A percentile compares a stretch with the other conserved stretches of the same genome.
Conservation (phyloP, 352 stramenopile genomes). For the Albugo laibachii region DNA sequence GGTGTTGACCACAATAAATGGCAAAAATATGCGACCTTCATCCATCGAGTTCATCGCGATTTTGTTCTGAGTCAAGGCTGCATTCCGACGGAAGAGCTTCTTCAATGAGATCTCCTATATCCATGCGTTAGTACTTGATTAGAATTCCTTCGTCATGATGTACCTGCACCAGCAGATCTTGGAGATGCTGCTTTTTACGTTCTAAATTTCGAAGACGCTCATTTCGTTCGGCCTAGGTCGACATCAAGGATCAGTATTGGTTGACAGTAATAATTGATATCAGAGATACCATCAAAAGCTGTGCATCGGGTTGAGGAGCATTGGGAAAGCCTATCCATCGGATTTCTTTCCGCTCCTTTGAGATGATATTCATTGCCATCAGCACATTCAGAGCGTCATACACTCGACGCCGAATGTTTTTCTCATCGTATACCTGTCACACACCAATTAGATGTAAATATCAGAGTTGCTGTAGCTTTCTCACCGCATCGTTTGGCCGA, state of each 20-base stretch:
- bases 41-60: conserved; percentile 12
- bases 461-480: neutral
- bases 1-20: conserved; percentile 94
- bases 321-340: conserved; percentile 64
- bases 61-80: conserved; percentile 16
- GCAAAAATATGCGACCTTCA: conserved; percentile 83
- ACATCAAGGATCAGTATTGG: neutral
- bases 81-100: conserved; percentile 70
- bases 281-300: conserved; percentile 52
- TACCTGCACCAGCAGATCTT: conserved; percentile 83
- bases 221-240: conserved; percentile 59
- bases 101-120: conserved; percentile 85
- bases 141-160: neutral
- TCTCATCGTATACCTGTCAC: conserved; percentile 77
- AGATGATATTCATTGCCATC: conserved; percentile 97
- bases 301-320: conserved; percentile 71
- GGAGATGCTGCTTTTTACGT: conserved; percentile 79
- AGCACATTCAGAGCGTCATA: conserved; percentile 96
- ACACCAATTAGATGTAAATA: neutral
- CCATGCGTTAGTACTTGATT: neutral
- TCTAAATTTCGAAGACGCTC: conserved; percentile 64
- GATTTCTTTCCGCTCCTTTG: conserved; percentile 90
- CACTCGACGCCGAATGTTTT: conserved; percentile 91
- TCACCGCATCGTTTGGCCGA: conserved; percentile 52
- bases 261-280: neutral